Evolutionary conservation across 139 green algal species (phyloP).

Genomic region (Chlorella sp.): DNA sequence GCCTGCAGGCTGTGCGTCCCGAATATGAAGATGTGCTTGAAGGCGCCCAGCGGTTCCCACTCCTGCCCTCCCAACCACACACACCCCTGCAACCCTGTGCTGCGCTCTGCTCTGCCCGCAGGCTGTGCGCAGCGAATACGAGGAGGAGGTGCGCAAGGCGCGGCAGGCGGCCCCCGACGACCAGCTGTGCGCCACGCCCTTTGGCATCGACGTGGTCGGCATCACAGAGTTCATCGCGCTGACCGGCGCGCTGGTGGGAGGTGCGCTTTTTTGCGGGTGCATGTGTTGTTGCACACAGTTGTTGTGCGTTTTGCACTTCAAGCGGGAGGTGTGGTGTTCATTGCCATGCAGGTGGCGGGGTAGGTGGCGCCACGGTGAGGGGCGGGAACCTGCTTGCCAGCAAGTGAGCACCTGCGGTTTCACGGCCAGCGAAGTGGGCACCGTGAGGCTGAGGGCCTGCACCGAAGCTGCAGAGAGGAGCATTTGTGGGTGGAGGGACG

Average conservation of each 20-base stretch:
- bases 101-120: neutral
- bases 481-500: too few relatives aligned
- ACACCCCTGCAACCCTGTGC: neutral
- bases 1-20: slow-evolving; percentile 21
- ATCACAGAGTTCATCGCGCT: slow-evolving; percentile 93
- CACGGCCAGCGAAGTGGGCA: too few relatives aligned
- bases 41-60: neutral
- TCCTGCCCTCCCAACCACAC: neutral
- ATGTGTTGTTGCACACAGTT: too few relatives aligned
- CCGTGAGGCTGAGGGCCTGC: too few relatives aligned
- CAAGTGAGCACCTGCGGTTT: too few relatives aligned
- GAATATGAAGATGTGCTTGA: slow-evolving; percentile 21
- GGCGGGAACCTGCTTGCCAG: too few relatives aligned
- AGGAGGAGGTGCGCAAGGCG: slow-evolving; percentile 38
- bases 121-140: slow-evolving; percentile 32
- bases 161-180: slow-evolving; percentile 29
- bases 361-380: too few relatives aligned
- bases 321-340: too few relatives aligned
- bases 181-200: slow-evolving; percentile 95
- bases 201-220: slow-evolving; percentile 95
- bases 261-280: slow-evolving; percentile 11
- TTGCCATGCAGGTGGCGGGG: too few relatives aligned
- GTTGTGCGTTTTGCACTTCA: too few relatives aligned
- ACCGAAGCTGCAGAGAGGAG: too few relatives aligned
- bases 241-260: slow-evolving; percentile 75